These are phyloP conservation scores for Scheffersomyces illinoinensis DNA, from an alignment of 1,139 yeast species.

Conservation along the genomic window DNA sequence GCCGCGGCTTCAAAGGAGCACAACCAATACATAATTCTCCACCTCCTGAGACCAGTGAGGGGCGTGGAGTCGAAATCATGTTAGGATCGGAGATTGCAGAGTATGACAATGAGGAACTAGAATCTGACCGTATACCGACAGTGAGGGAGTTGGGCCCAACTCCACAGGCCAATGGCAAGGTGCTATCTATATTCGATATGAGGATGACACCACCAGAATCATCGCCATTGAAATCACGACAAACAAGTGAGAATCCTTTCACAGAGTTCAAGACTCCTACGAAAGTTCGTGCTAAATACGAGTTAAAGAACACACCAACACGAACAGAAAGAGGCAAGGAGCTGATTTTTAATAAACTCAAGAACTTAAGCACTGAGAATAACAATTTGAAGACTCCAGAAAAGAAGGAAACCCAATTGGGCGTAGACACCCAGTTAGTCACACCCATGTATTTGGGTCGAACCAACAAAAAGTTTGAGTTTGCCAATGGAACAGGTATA, in stretches of 20 bases:
- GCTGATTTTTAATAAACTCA: not conserved
- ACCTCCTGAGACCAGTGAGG: not conserved
- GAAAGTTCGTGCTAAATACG: conserved; percentile 15
- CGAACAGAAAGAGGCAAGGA: not conserved
- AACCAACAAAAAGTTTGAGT: conserved; percentile 23
- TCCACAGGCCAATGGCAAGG: conserved; percentile 72
- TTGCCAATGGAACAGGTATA: conserved; percentile 3
- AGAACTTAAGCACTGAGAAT: not conserved
- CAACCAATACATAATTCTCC: not conserved
- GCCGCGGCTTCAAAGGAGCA: not conserved
- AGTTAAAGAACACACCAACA: conserved; percentile 4
- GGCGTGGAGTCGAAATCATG: not conserved
- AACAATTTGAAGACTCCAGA: not conserved
- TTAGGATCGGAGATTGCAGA: not conserved
- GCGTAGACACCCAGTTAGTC: conserved; percentile 10
- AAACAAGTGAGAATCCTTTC: not conserved
- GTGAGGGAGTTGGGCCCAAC: conserved; percentile 64
- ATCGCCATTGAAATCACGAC: conserved; percentile 33
- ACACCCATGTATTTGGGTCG: conserved; percentile 39
- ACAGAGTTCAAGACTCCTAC: conserved; percentile 36
- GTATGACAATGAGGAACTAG: not conserved
- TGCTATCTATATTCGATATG: conserved; percentile 64
- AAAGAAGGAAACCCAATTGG: not conserved
- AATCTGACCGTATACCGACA: not conserved
- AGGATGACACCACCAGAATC: conserved; percentile 48